Percentiles rank a stretch among this genome's conserved stretches.
phyloP scores from a whole-genome alignment of 305 asterid species.

The Fraxinus ornus region DNA sequence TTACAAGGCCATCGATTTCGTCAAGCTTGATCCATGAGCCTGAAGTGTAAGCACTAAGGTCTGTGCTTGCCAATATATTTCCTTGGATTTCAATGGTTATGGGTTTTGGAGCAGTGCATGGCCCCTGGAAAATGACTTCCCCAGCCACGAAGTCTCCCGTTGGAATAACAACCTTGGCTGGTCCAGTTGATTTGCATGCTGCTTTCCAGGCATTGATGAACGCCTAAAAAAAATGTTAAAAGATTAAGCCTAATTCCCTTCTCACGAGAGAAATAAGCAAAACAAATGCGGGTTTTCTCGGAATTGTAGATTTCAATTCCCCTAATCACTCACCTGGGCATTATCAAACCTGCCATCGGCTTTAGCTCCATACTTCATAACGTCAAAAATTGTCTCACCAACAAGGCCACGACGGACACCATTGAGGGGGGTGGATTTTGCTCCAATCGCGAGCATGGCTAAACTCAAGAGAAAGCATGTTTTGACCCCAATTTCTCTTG shows the following conservation, averaged over 20 bases:
- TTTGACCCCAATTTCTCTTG: background rate
- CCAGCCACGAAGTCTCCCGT: constrained; percentile 40
- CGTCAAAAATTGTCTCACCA: background rate
- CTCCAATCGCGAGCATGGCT: background rate
- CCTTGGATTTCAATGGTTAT: constrained; percentile 47
- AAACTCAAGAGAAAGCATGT: background rate
- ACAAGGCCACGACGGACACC: background rate
- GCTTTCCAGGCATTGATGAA: constrained; percentile 52
- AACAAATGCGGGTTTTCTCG: constrained; percentile 18
- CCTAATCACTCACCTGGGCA: background rate
- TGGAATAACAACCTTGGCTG: constrained; percentile 49
- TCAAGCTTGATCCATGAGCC: constrained; percentile 29
- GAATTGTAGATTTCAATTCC: background rate
- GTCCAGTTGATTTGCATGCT: constrained; percentile 41
- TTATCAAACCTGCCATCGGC: background rate
- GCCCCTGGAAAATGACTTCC: constrained; percentile 51
- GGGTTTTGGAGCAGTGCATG: constrained; percentile 39
- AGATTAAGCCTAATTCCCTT: background rate
- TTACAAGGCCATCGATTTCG: constrained; percentile 19
- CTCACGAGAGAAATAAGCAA: constrained; percentile 3
- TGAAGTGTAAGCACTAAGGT: constrained; percentile 21
- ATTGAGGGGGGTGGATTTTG: background rate
- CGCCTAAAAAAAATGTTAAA: constrained; percentile 29
- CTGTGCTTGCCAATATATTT: constrained; percentile 25
- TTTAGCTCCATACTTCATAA: background rate